Conservation (phyloP, 352 stramenopile species). For the Nothophytophthora sp. region DNA sequence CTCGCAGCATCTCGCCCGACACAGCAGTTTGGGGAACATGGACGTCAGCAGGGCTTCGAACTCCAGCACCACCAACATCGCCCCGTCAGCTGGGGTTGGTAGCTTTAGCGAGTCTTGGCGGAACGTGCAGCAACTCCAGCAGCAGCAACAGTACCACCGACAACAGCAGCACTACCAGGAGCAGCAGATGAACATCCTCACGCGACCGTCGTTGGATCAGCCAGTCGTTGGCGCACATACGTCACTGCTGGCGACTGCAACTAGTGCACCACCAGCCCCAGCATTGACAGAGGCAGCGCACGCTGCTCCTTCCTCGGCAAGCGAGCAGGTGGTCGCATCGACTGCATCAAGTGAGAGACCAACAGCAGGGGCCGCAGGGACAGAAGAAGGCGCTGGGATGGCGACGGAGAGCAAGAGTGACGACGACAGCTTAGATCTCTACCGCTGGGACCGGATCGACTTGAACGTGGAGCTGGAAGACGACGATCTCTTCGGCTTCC, state of each 20-base stretch:
- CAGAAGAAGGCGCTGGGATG: slow-evolving; percentile 2
- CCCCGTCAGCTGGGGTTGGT: neutral
- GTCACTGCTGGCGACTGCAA: slow-evolving; percentile 10
- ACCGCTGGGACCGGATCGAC: slow-evolving; percentile 66
- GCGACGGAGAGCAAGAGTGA: slow-evolving; percentile 9
- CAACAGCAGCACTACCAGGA: slow-evolving; percentile 19
- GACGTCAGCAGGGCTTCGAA: neutral
- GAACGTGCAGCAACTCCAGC: slow-evolving; percentile 16
- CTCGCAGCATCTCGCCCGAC: slow-evolving; percentile 34
- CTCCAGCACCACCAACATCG: slow-evolving; percentile 6
- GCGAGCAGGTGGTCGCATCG: slow-evolving; percentile 8
- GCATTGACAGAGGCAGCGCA: neutral
- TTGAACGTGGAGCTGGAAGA: slow-evolving; percentile 68
- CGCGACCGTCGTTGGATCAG: slow-evolving; percentile 18
- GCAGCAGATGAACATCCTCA: slow-evolving; percentile 18
- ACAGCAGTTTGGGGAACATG: neutral
- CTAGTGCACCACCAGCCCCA: slow-evolving; percentile 3
- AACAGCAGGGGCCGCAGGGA: neutral
- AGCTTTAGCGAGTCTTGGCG: slow-evolving; percentile 1
- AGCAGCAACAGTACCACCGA: slow-evolving; percentile 16
- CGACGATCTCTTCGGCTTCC: slow-evolving; percentile 80
- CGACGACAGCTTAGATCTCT: slow-evolving; percentile 41
- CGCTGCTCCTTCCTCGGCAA: neutral
- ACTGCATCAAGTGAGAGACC: slow-evolving; percentile 5
- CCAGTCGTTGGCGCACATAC: slow-evolving; percentile 11